phyloP scores from a whole-genome alignment of 2,329 filamentous ascomycete species.

The Alternaria consortialis region DNA sequence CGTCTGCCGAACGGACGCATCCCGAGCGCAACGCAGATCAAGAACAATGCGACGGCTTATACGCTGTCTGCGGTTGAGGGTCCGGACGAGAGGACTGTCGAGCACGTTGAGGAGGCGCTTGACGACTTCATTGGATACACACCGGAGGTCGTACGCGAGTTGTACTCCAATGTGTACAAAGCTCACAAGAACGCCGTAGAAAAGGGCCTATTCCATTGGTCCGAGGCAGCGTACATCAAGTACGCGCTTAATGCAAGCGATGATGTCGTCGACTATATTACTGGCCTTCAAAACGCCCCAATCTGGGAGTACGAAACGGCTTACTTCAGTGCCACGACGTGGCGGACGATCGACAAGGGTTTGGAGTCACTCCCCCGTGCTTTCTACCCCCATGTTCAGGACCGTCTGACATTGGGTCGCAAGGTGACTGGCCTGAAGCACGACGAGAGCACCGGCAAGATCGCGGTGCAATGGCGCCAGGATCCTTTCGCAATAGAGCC shows the following conservation, averaged over 20 bases:
- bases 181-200: constrained; percentile 65
- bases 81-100: constrained; percentile 29
- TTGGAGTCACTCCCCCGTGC: constrained; percentile 67
- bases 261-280: constrained; percentile 60
- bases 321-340: constrained; percentile 68
- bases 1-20: constrained; percentile 48
- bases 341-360: constrained; percentile 72
- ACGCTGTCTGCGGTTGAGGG: constrained; percentile 22
- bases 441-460: constrained; percentile 60
- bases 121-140: constrained; percentile 33
- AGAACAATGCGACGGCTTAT: constrained; percentile 37
- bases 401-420: constrained; percentile 65
- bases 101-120: constrained; percentile 30
- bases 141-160: constrained; percentile 49
- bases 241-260: constrained; percentile 67
- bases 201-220: constrained; percentile 69
- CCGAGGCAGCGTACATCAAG: constrained; percentile 69
- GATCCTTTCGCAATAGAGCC: constrained; percentile 55
- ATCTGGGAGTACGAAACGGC: constrained; percentile 59
- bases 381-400: constrained; percentile 69
- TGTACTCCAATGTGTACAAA: constrained; percentile 58
- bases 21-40: constrained; percentile 41
- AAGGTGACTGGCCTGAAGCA: constrained; percentile 67
- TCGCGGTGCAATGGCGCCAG: constrained; percentile 67
- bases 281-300: constrained; percentile 56